These are phyloP conservation scores for Schwanniomyces yamadae DNA, from an alignment of 805 yeast species.

Conservation along the genomic window DNA sequence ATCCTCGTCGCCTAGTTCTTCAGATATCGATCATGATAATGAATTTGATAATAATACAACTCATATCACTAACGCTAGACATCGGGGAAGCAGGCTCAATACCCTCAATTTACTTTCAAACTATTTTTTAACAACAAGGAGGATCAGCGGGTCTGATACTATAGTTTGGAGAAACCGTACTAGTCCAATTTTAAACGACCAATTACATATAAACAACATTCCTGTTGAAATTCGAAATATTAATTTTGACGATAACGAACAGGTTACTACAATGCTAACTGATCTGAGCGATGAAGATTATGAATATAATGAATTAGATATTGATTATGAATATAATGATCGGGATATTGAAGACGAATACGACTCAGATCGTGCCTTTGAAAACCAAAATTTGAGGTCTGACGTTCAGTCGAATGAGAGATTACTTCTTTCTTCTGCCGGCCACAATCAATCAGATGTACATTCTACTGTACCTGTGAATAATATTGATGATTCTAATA, in stretches of 20 bases:
- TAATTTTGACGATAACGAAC: slow-evolving; percentile 3
- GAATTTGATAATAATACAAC: slow-evolving; percentile 3
- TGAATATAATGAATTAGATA: slow-evolving; percentile 7
- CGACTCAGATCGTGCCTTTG: slow-evolving; percentile 15
- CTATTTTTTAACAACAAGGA: slow-evolving; percentile 4
- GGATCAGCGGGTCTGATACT: background rate
- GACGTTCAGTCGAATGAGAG: slow-evolving; percentile 18
- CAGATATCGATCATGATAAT: slow-evolving; percentile 3
- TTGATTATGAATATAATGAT: slow-evolving; percentile 10
- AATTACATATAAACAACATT: slow-evolving; percentile 6
- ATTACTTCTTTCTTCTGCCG: slow-evolving; percentile 26
- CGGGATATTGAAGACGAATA: slow-evolving; percentile 13
- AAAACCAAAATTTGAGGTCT: slow-evolving; percentile 11
- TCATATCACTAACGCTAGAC: background rate
- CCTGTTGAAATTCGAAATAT: slow-evolving; percentile 10
- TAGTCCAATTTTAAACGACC: slow-evolving; percentile 9
- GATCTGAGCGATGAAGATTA: slow-evolving; percentile 3
- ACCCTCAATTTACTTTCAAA: slow-evolving; percentile 10
- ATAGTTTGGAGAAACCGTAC: slow-evolving; percentile 8
- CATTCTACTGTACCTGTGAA: slow-evolving; percentile 14
- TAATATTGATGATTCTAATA: background rate
- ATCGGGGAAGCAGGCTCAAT: slow-evolving; percentile 5
- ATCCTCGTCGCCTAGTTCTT: slow-evolving; percentile 2
- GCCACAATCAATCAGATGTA: slow-evolving; percentile 21
- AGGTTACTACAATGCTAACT: background rate